These are phyloP conservation scores for Exophiala calicioides DNA, from an alignment of 2,329 filamentous ascomycete genomes.

Conservation along the genomic window DNA sequence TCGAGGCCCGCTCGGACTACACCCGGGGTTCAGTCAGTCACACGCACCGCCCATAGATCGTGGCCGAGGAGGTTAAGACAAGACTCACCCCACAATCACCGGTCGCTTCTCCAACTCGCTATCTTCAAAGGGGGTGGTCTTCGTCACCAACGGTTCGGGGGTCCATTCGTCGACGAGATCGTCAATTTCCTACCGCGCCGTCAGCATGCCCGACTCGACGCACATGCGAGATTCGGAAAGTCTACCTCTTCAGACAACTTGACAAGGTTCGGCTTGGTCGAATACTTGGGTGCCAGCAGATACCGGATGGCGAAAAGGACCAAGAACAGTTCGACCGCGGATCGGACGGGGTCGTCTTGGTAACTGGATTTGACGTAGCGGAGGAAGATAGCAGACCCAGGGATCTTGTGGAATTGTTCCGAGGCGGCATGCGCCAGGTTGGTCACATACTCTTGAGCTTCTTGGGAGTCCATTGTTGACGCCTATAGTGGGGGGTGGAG, in stretches of 20 bases:
- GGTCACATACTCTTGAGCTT: conserved; percentile 53
- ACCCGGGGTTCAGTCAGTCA: conserved; percentile 10
- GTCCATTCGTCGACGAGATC: conserved; percentile 96
- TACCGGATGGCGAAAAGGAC: conserved; percentile 96
- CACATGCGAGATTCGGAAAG: not conserved
- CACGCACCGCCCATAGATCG: not conserved
- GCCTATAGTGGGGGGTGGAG: no score
- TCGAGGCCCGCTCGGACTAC: conserved; percentile 83
- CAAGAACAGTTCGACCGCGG: conserved; percentile 87
- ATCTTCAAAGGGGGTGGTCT: conserved; percentile 73
- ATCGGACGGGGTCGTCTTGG: conserved; percentile 93
- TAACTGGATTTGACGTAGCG: conserved; percentile 97
- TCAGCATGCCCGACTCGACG: conserved; percentile 1
- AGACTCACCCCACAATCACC: conserved; percentile 83
- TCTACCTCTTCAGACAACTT: conserved; percentile 77
- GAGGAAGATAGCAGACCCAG: conserved; percentile 88
- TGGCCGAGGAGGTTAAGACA: not conserved
- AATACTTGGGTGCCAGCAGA: conserved; percentile 86
- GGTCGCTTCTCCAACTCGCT: conserved; percentile 81
- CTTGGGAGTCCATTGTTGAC: conserved; percentile 62
- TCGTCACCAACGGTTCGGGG: conserved; percentile 83
- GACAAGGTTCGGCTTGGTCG: conserved; percentile 87
- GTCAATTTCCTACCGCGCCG: conserved; percentile 73
- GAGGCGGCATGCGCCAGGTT: conserved; percentile 58
- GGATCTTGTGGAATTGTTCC: conserved; percentile 80